Evolutionary conservation across 768 basidiomycete species (phyloP).

Genomic region (Clitopilus passeckerianus): DNA sequence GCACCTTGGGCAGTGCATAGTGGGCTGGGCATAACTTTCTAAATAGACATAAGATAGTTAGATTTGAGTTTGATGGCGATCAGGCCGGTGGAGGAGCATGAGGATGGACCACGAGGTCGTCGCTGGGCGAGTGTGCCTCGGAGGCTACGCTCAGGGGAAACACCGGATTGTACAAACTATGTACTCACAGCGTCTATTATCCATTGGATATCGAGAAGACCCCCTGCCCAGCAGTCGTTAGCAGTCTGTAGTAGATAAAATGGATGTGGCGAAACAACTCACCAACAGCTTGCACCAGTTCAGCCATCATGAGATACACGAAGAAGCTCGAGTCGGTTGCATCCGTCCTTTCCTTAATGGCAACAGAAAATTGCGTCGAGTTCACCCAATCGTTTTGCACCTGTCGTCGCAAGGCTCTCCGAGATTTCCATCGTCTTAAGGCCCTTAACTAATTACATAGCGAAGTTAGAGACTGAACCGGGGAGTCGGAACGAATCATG

Average conservation of each 20-base stretch:
- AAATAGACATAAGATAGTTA: neutral
- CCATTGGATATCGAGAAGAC: conserved; percentile 40
- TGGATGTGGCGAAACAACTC: neutral
- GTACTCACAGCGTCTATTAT: conserved; percentile 24
- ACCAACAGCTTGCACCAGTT: conserved; percentile 40
- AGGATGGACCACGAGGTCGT: neutral
- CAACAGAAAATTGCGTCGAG: neutral
- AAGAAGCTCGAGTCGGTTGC: conserved; percentile 35
- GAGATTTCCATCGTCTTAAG: neutral
- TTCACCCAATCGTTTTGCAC: neutral
- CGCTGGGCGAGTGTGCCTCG: neutral
- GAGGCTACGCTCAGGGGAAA: neutral
- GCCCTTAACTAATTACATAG: neutral
- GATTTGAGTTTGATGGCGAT: neutral
- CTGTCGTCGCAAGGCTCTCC: neutral
- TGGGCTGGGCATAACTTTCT: conserved; percentile 25
- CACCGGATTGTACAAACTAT: neutral
- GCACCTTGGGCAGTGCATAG: conserved; percentile 42
- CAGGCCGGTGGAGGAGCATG: neutral
- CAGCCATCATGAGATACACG: conserved; percentile 41
- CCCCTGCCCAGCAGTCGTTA: conserved; percentile 17
- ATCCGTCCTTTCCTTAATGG: conserved; percentile 11
- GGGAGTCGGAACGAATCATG: neutral
- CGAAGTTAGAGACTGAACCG: neutral
- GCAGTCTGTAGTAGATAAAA: neutral